These are phyloP conservation scores for Castanopsis chinensis DNA, from an alignment of 306 rosid genomes.

Conservation along the genomic window DNA sequence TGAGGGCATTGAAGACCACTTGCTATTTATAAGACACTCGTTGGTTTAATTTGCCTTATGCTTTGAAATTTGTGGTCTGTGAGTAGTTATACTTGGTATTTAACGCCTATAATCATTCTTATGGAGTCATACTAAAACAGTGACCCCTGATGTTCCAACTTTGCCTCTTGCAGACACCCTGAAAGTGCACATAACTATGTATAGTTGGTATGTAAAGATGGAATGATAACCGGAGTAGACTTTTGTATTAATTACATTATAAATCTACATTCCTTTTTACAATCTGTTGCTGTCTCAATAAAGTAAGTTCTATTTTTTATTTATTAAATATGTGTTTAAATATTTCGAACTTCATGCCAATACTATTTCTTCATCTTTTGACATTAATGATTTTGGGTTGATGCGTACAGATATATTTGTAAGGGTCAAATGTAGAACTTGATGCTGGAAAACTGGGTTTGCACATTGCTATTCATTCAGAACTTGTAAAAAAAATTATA, in stretches of 20 bases:
- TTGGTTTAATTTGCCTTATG: too few species aligned
- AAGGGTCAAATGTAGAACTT: too few species aligned
- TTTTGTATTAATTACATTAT: background rate
- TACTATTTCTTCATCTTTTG: too few species aligned
- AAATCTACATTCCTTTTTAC: background rate
- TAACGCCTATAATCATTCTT: background rate
- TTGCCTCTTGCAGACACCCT: background rate
- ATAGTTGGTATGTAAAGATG: background rate
- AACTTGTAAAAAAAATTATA: too few species aligned
- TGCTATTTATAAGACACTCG: background rate
- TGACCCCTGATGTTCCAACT: background rate
- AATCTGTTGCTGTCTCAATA: background rate
- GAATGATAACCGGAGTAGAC: background rate
- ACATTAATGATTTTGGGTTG: too few species aligned
- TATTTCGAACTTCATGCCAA: background rate
- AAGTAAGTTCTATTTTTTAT: background rate
- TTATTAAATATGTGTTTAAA: background rate
- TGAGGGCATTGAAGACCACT: background rate
- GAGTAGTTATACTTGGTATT: background rate
- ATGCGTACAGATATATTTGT: too few species aligned
- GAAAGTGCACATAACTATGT: background rate
- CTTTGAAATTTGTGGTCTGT: background rate
- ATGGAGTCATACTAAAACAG: background rate
- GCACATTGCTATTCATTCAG: too few species aligned
- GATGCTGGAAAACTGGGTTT: too few species aligned